Percentiles rank a stretch among this genome's conserved stretches.
Conservation (phyloP, 805 yeast species). For the Zygosaccharomyces pseudorouxii region DNA sequence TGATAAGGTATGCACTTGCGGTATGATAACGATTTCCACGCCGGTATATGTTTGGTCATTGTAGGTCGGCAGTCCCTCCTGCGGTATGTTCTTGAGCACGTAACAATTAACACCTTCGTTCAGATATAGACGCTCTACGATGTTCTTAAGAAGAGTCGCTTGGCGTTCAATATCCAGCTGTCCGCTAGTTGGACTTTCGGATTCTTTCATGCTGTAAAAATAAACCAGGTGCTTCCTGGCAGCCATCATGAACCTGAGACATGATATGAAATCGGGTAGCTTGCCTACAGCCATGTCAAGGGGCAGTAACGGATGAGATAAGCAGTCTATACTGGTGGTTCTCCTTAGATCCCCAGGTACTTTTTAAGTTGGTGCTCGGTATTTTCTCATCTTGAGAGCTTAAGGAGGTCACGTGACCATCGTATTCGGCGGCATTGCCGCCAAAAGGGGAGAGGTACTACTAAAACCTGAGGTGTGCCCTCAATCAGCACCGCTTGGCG, state of each 20-base stretch:
- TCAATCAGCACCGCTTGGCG: too few relatives aligned
- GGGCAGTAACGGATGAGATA: neutral
- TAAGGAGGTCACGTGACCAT: neutral
- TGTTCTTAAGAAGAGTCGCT: constrained; percentile 10
- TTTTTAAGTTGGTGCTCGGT: neutral
- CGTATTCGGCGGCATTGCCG: neutral
- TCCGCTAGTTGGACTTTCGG: neutral
- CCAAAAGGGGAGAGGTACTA: neutral
- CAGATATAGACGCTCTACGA: constrained; percentile 9
- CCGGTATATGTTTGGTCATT: neutral
- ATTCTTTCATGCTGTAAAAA: constrained; percentile 10
- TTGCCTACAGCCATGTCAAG: constrained; percentile 6
- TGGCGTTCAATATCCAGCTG: constrained; percentile 12
- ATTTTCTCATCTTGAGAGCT: neutral
- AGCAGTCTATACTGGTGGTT: neutral
- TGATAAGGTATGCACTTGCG: constrained; percentile 16
- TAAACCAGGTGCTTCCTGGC: constrained; percentile 21
- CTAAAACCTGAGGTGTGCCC: neutral
- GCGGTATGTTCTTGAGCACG: constrained; percentile 3
- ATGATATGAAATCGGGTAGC: constrained; percentile 20
- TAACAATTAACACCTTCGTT: constrained; percentile 7
- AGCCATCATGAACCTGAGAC: constrained; percentile 18
- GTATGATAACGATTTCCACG: constrained; percentile 16
- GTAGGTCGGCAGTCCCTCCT: constrained; percentile 1
- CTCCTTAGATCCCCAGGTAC: neutral